Percentiles rank a stretch among this genome's conserved stretches.
These are phyloP conservation scores for Xylaria sp. DNA, from an alignment of 2,329 filamentous ascomycete genomes.

Conservation along the genomic window DNA sequence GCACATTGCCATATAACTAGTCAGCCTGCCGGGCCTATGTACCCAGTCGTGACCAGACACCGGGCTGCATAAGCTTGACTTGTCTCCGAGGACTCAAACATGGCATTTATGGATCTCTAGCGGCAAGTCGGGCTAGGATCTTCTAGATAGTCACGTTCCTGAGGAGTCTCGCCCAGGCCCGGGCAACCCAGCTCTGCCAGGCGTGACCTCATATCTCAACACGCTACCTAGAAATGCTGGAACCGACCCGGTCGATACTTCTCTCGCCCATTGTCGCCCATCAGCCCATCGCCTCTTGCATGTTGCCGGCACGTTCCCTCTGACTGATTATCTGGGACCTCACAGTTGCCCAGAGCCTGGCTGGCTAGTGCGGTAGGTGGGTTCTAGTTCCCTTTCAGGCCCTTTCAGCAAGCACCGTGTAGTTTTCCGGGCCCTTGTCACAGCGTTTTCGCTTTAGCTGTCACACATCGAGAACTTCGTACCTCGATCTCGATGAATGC, in stretches of 20 bases:
- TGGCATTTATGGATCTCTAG: constrained; percentile 24
- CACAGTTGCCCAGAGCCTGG: constrained; percentile 5
- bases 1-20: not conserved
- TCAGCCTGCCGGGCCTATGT: too few relatives aligned
- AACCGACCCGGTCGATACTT: constrained; percentile 8
- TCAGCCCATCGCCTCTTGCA: constrained; percentile 24
- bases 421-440: constrained; percentile 26
- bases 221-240: constrained; percentile 19
- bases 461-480: constrained; percentile 20
- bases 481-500: constrained; percentile 27
- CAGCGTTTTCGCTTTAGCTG: constrained; percentile 23
- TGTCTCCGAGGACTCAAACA: constrained; percentile 5
- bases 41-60: constrained; percentile 17
- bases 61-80: constrained; percentile 24
- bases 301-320: constrained; percentile 21
- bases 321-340: too few relatives aligned
- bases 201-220: constrained; percentile 26
- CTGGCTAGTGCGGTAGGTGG: constrained; percentile 25
- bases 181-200: constrained; percentile 13
- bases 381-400: constrained; percentile 15
- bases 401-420: constrained; percentile 15
- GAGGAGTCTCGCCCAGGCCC: constrained; percentile 22
- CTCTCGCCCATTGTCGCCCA: constrained; percentile 21
- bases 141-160: constrained; percentile 28
- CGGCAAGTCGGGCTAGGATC: constrained; percentile 16